Percentiles rank a stretch among this genome's conserved stretches.
phyloP scores from a whole-genome alignment of 768 basidiomycete genomes.

The Lactifluus hygrophoroides region DNA sequence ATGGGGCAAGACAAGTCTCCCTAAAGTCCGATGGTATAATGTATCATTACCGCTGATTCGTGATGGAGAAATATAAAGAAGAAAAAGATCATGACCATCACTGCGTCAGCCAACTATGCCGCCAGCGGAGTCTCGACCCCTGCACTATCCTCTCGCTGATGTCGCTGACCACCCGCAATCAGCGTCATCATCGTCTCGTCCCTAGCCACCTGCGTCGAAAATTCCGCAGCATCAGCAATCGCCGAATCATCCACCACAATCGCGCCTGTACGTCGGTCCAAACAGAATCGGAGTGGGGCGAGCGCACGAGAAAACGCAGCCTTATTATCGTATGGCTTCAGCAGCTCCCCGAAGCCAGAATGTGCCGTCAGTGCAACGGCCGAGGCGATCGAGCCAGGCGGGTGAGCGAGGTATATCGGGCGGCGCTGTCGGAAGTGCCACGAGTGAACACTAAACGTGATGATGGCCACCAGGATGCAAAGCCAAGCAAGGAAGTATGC shows the following conservation, averaged over 20 bases:
- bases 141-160: too few species aligned
- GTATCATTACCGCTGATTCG: too few species aligned
- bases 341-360: slow-evolving; percentile 18
- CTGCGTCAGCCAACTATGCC: too few species aligned
- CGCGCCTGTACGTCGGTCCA: slow-evolving; percentile 19
- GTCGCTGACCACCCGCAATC: background rate
- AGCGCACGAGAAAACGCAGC: slow-evolving; percentile 4
- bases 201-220: background rate
- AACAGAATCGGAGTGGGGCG: slow-evolving; percentile 14
- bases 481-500: slow-evolving; percentile 31
- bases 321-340: slow-evolving; percentile 10
- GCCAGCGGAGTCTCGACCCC: slow-evolving; percentile 30
- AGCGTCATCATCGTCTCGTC: slow-evolving; percentile 20
- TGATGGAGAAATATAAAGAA: too few species aligned
- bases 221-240: background rate
- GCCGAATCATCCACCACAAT: slow-evolving; percentile 15
- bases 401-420: slow-evolving; percentile 7
- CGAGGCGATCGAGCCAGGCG: slow-evolving; percentile 12
- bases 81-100: too few species aligned
- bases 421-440: slow-evolving; percentile 26
- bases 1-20: too few species aligned
- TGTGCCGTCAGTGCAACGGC: slow-evolving; percentile 13
- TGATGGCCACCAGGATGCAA: slow-evolving; percentile 40
- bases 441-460: slow-evolving; percentile 42
- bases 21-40: too few species aligned